These are phyloP conservation scores for Penicillium freii DNA, from an alignment of 2,329 filamentous ascomycete species.

Conservation along the genomic window DNA sequence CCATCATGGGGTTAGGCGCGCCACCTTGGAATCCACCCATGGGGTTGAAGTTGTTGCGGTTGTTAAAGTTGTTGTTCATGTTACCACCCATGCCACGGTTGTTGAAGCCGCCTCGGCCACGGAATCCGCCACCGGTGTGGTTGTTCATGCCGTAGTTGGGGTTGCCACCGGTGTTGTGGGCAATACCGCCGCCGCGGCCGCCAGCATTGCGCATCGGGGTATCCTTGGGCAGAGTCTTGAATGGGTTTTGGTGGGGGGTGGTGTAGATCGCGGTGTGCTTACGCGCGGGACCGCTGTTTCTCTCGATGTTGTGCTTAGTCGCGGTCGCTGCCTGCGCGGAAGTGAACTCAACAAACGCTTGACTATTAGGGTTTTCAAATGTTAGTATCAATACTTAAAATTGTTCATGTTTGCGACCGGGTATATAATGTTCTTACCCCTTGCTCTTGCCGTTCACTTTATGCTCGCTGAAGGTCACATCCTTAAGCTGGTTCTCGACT, in stretches of 20 bases:
- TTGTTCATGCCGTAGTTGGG: constrained; percentile 37
- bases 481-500: constrained; percentile 80
- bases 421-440: constrained; percentile 60
- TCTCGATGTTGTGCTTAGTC: constrained; percentile 77
- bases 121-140: constrained; percentile 36
- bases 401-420: not conserved
- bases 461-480: constrained; percentile 95
- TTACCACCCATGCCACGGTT: constrained; percentile 42
- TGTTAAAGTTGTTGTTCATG: constrained; percentile 25
- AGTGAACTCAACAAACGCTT: constrained; percentile 81
- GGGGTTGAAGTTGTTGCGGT: constrained; percentile 24
- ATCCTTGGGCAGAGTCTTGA: constrained; percentile 87
- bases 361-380: constrained; percentile 40
- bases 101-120: constrained; percentile 53
- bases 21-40: constrained; percentile 52
- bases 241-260: constrained; percentile 76
- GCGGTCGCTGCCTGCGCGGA: constrained; percentile 82
- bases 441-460: constrained; percentile 99
- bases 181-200: constrained; percentile 47
- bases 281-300: constrained; percentile 59
- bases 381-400: not conserved
- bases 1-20: constrained; percentile 47
- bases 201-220: constrained; percentile 70
- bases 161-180: constrained; percentile 38
- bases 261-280: constrained; percentile 71